phyloP scores from a whole-genome alignment of 345 rosid genomes.

The Hevea brasiliensis region DNA sequence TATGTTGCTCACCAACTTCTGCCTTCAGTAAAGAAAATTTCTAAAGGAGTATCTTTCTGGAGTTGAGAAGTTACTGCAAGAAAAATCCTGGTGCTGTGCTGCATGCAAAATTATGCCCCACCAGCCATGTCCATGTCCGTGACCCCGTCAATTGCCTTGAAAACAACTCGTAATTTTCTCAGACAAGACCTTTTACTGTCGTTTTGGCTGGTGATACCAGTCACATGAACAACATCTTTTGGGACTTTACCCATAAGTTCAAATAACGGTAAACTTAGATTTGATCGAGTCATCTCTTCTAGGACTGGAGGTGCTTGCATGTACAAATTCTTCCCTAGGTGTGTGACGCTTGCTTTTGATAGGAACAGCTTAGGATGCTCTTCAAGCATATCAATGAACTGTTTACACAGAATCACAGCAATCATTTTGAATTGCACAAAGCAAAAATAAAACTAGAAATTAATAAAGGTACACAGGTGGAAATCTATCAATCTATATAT shows the following conservation, averaged over 20 bases:
- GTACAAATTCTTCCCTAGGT: slow-evolving; percentile 65
- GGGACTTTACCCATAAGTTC: slow-evolving; percentile 72
- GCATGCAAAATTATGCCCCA: slow-evolving; percentile 50
- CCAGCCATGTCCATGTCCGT: slow-evolving; percentile 80
- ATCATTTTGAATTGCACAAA: not conserved
- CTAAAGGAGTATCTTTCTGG: not conserved
- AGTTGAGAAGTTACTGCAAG: not conserved
- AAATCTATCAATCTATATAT: not conserved
- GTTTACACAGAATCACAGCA: slow-evolving; percentile 20
- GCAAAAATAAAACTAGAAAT: not conserved
- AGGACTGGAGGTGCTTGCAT: slow-evolving; percentile 96
- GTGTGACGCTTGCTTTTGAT: slow-evolving; percentile 70
- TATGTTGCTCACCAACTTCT: slow-evolving; percentile 1
- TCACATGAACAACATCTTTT: slow-evolving; percentile 27
- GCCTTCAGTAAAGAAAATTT: not conserved
- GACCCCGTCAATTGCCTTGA: slow-evolving; percentile 71
- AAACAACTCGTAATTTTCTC: slow-evolving; percentile 62
- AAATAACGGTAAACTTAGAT: slow-evolving; percentile 57
- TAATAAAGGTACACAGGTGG: not conserved
- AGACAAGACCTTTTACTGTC: slow-evolving; percentile 57
- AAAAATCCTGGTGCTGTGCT: not conserved
- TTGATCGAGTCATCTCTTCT: slow-evolving; percentile 82
- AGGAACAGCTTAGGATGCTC: slow-evolving; percentile 71
- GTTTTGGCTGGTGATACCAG: slow-evolving; percentile 38
- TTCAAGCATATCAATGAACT: slow-evolving; percentile 81